Evolutionary conservation across 768 basidiomycete species (phyloP).

Genomic region (Trametes elegans): DNA sequence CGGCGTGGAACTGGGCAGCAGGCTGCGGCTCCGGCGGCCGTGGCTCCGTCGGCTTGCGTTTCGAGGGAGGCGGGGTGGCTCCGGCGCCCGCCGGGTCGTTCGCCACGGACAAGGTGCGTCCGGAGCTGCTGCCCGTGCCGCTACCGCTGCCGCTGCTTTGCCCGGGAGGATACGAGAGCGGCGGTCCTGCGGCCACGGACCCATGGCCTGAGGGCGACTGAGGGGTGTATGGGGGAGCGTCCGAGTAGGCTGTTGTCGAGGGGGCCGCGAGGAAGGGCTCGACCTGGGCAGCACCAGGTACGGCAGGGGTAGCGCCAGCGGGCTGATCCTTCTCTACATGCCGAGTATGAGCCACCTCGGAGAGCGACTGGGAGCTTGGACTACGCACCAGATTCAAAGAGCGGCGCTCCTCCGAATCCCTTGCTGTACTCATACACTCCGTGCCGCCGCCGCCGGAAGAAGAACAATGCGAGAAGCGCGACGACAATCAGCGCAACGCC

Average conservation of each 20-base stretch:
- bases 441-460: slow-evolving; percentile 8
- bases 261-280: slow-evolving; percentile 8
- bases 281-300: background rate
- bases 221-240: background rate
- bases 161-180: slow-evolving; percentile 12
- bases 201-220: background rate
- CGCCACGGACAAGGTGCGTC: slow-evolving; percentile 14
- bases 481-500: slow-evolving; percentile 15
- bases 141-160: slow-evolving; percentile 1
- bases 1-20: slow-evolving; percentile 18
- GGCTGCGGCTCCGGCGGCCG: background rate
- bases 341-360: background rate
- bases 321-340: slow-evolving; percentile 10
- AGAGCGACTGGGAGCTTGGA: background rate
- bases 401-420: slow-evolving; percentile 1
- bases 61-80: slow-evolving; percentile 14
- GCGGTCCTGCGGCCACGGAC: background rate
- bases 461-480: slow-evolving; percentile 8
- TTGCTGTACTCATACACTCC: slow-evolving; percentile 5
- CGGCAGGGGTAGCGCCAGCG: background rate
- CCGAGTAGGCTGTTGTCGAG: background rate
- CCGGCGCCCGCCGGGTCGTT: slow-evolving; percentile 1
- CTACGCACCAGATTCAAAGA: slow-evolving; percentile 12
- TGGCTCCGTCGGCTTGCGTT: slow-evolving; percentile 22
- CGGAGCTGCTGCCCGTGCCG: background rate